Evolutionary conservation across 2,329 filamentous ascomycete species (phyloP).

Genomic region (Tympanopsis confertula): DNA sequence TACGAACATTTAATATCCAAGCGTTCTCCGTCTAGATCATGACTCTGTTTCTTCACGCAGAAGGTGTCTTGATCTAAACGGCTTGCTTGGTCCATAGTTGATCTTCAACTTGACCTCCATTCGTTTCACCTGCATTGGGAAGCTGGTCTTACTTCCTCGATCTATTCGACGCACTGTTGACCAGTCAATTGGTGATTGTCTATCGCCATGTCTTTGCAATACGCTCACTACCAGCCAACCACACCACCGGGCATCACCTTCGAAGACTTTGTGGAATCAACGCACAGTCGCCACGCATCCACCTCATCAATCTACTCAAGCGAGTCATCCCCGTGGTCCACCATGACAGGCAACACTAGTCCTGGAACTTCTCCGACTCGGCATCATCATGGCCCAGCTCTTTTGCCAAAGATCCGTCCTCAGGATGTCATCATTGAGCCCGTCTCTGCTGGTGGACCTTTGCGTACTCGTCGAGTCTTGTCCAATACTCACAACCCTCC

Average conservation of each 20-base stretch:
- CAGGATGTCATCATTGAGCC: slow-evolving; percentile 44
- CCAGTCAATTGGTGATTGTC: no score
- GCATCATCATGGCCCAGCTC: slow-evolving; percentile 33
- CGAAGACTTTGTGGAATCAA: background rate
- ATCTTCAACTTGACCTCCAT: no score
- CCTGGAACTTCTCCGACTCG: slow-evolving; percentile 36
- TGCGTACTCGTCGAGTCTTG: slow-evolving; percentile 16
- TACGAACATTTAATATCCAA: slow-evolving; percentile 23
- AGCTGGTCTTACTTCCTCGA: no score
- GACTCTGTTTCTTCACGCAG: slow-evolving; percentile 7
- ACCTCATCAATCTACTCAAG: slow-evolving; percentile 32
- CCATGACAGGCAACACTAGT: slow-evolving; percentile 33
- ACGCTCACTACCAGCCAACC: background rate
- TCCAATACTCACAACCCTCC: slow-evolving; percentile 33
- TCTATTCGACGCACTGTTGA: background rate
- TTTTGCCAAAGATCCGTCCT: slow-evolving; percentile 43
- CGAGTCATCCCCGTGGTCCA: slow-evolving; percentile 41
- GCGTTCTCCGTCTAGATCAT: slow-evolving; percentile 13
- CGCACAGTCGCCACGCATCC: slow-evolving; percentile 25
- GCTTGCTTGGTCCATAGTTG: no score
- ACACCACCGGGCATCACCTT: background rate
- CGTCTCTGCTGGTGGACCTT: slow-evolving; percentile 18
- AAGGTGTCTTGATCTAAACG: slow-evolving; percentile 9
- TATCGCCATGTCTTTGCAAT: background rate
- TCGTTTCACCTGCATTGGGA: no score